Evolutionary conservation across 768 basidiomycete genomes (phyloP).

Genomic region (Leucocoprinus birnbaumii): DNA sequence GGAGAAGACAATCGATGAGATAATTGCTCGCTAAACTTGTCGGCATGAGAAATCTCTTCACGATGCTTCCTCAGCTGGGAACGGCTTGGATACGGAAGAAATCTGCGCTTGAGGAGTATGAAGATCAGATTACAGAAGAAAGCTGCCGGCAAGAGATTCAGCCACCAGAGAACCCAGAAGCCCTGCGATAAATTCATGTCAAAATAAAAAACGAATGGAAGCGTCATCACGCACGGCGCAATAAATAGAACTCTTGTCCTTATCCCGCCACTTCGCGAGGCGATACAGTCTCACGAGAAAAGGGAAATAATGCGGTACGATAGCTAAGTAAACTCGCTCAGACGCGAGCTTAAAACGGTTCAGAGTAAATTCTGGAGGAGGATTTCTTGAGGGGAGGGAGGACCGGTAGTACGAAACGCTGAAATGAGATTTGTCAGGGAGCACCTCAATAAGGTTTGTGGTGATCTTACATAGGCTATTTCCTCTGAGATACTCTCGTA

Average conservation of each 20-base stretch:
- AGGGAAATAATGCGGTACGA: slow-evolving; percentile 46
- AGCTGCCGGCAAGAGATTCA: slow-evolving; percentile 52
- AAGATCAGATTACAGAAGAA: slow-evolving; percentile 46
- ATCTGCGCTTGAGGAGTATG: slow-evolving; percentile 42
- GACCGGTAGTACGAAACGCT: slow-evolving; percentile 41
- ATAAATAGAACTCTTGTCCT: slow-evolving; percentile 39
- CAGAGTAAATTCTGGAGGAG: slow-evolving; percentile 48
- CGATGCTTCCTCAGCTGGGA: slow-evolving; percentile 52
- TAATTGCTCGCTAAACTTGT: slow-evolving; percentile 49
- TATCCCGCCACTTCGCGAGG: slow-evolving; percentile 57
- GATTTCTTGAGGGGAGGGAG: slow-evolving; percentile 40
- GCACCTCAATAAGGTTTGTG: background rate
- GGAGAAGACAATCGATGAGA: slow-evolving; percentile 42
- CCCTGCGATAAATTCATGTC: slow-evolving; percentile 29
- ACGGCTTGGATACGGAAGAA: slow-evolving; percentile 54
- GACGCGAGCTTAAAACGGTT: slow-evolving; percentile 47
- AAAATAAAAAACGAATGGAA: background rate
- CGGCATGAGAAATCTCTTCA: slow-evolving; percentile 43
- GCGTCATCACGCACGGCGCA: slow-evolving; percentile 44
- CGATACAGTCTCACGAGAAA: slow-evolving; percentile 34
- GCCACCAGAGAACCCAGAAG: slow-evolving; percentile 66
- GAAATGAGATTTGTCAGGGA: background rate
- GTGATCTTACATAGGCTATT: slow-evolving; percentile 23
- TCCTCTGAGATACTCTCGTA: slow-evolving; percentile 21
- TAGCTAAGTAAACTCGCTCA: slow-evolving; percentile 54